A percentile compares a stretch with the other conserved stretches of the same genome.
These are phyloP conservation scores for Piromyces sp. DNA, from an alignment of 192 early-diverging fungal species.

Conservation along the genomic window DNA sequence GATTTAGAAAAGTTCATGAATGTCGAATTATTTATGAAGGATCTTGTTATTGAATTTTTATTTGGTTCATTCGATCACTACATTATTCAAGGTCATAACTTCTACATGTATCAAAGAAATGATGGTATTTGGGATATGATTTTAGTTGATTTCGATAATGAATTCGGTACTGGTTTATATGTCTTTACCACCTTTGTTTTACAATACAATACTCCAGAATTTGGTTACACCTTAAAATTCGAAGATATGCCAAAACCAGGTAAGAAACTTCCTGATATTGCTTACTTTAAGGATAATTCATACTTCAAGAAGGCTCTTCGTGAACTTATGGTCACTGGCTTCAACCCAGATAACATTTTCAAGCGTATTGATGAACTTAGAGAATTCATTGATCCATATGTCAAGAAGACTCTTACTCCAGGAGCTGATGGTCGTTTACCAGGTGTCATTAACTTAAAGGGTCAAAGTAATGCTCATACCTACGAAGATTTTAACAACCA, in stretches of 20 bases:
- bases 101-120: neutral
- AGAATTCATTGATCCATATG: neutral
- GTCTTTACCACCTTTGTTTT: neutral
- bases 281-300: neutral
- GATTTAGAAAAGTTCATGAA: neutral
- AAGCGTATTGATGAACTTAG: neutral
- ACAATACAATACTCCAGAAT: neutral
- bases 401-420: neutral
- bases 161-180: neutral
- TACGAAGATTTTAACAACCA: neutral
- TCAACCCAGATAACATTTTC: neutral
- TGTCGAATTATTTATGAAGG: neutral
- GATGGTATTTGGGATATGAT: neutral
- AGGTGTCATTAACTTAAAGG: neutral
- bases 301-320: neutral
- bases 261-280: neutral
- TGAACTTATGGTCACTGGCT: neutral
- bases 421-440: neutral
- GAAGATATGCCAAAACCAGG: neutral
- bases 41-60: neutral
- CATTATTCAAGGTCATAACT: neutral
- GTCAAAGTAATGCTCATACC: neutral
- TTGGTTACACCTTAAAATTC: neutral
- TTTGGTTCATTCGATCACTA: neutral
- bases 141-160: neutral